Percentiles rank a stretch among this genome's conserved stretches.
phyloP scores from a whole-genome alignment of 2,329 filamentous ascomycete genomes.

The Onygenales sp. region DNA sequence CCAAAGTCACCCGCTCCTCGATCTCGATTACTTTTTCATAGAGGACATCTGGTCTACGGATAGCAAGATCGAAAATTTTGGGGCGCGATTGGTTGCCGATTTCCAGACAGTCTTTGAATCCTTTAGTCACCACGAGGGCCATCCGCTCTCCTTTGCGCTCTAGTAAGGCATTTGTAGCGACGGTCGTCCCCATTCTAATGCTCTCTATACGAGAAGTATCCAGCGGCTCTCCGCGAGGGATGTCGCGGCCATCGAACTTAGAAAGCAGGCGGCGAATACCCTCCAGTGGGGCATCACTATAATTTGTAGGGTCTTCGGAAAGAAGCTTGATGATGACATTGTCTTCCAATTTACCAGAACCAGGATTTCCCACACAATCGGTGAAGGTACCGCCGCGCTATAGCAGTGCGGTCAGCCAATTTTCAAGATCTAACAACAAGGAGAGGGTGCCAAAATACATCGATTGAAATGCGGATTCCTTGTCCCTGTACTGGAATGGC shows the following conservation, averaged over 20 bases:
- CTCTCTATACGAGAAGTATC: constrained; percentile 79
- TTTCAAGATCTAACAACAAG: neutral
- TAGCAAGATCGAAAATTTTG: constrained; percentile 83
- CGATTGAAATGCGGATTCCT: constrained; percentile 29
- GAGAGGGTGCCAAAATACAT: constrained; percentile 17
- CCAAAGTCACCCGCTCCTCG: constrained; percentile 80
- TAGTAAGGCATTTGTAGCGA: constrained; percentile 83
- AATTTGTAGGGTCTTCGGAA: constrained; percentile 83
- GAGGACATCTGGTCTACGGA: constrained; percentile 75
- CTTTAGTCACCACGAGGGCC: constrained; percentile 76
- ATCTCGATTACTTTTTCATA: constrained; percentile 83
- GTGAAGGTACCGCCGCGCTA: constrained; percentile 83
- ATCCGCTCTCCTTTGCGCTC: constrained; percentile 86
- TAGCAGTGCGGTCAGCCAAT: constrained; percentile 6
- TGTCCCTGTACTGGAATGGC: constrained; percentile 6
- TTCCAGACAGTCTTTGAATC: constrained; percentile 76
- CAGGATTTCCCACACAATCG: constrained; percentile 77
- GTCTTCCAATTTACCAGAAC: constrained; percentile 56
- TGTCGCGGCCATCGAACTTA: constrained; percentile 63
- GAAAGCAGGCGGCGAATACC: constrained; percentile 80
- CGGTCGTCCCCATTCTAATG: constrained; percentile 92
- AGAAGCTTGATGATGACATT: constrained; percentile 81
- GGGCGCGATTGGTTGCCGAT: constrained; percentile 89
- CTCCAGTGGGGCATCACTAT: constrained; percentile 81
- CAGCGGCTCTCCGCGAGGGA: constrained; percentile 67